Percentiles rank a stretch among this genome's conserved stretches.
These are phyloP conservation scores for Populus hybrid DNA, from an alignment of 441 rosid species.

Conservation along the genomic window DNA sequence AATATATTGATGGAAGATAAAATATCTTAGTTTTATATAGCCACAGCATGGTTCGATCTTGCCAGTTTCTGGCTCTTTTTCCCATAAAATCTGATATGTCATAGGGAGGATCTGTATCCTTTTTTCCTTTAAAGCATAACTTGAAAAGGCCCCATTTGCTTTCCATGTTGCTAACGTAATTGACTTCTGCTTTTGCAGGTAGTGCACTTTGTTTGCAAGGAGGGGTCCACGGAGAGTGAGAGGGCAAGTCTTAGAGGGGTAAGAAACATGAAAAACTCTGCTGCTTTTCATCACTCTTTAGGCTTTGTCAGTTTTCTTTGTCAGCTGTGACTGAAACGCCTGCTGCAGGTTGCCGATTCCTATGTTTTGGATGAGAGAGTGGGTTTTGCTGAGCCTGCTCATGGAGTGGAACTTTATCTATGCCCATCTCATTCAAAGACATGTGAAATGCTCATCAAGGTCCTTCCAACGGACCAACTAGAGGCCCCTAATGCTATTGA, in stretches of 20 bases:
- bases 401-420: slow-evolving; percentile 73
- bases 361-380: slow-evolving; percentile 61
- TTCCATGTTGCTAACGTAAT: not conserved
- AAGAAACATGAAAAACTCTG: slow-evolving; percentile 5
- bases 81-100: not conserved
- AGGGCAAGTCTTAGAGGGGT: slow-evolving; percentile 64
- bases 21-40: no score
- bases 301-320: not conserved
- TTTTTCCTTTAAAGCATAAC: not conserved
- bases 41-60: not conserved
- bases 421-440: slow-evolving; percentile 61
- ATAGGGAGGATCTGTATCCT: not conserved
- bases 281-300: not conserved
- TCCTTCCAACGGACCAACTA: slow-evolving; percentile 58
- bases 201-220: slow-evolving; percentile 62
- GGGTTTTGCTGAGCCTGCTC: slow-evolving; percentile 69
- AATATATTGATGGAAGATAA: not conserved
- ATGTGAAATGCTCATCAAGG: slow-evolving; percentile 49
- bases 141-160: not conserved
- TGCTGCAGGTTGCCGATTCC: slow-evolving; percentile 59
- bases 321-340: not conserved
- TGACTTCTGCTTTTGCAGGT: slow-evolving; percentile 52
- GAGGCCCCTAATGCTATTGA: slow-evolving; percentile 52
- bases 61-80: not conserved
- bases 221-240: slow-evolving; percentile 47